These are phyloP conservation scores for Fermentozyma sake DNA, from an alignment of 1,139 yeast species.

Conservation along the genomic window DNA sequence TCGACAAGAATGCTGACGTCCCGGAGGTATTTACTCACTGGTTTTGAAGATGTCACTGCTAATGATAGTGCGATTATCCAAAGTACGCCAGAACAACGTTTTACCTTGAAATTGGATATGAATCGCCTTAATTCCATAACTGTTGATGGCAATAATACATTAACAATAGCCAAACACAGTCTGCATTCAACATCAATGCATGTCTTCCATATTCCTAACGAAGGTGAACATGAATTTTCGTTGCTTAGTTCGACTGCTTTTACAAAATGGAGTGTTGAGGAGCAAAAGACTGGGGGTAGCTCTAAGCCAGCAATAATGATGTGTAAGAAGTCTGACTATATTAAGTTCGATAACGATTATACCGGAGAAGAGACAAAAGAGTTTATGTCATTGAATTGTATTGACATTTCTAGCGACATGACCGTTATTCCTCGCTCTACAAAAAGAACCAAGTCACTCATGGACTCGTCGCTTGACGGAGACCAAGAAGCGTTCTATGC, in stretches of 20 bases:
- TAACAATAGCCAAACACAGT: slow-evolving; percentile 12
- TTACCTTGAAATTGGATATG: slow-evolving; percentile 26
- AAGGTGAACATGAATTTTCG: slow-evolving; percentile 9
- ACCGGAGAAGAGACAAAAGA: slow-evolving; percentile 18
- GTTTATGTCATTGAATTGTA: slow-evolving; percentile 32
- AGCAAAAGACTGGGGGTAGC: slow-evolving; percentile 1
- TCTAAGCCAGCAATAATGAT: slow-evolving; percentile 10
- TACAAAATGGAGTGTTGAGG: slow-evolving; percentile 4
- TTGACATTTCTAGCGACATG: slow-evolving; percentile 32
- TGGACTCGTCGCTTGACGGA: slow-evolving; percentile 53
- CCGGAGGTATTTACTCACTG: slow-evolving; percentile 49
- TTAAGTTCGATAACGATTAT: slow-evolving; percentile 13
- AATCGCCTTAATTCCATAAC: slow-evolving; percentile 17
- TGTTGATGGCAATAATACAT: slow-evolving; percentile 16
- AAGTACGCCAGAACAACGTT: slow-evolving; percentile 5
- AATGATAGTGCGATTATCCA: no score
- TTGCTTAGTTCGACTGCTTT: slow-evolving; percentile 12
- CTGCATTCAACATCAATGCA: slow-evolving; percentile 5
- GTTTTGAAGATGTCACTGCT: slow-evolving; percentile 42
- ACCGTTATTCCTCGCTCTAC: slow-evolving; percentile 45
- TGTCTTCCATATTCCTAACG: slow-evolving; percentile 8
- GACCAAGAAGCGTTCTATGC: slow-evolving; percentile 42
- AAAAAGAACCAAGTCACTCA: slow-evolving; percentile 21
- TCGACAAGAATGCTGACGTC: slow-evolving; percentile 55
- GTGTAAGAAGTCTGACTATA: slow-evolving; percentile 10